phyloP scores from a whole-genome alignment of 352 stramenopile genomes.

The Albugo laibachii region DNA sequence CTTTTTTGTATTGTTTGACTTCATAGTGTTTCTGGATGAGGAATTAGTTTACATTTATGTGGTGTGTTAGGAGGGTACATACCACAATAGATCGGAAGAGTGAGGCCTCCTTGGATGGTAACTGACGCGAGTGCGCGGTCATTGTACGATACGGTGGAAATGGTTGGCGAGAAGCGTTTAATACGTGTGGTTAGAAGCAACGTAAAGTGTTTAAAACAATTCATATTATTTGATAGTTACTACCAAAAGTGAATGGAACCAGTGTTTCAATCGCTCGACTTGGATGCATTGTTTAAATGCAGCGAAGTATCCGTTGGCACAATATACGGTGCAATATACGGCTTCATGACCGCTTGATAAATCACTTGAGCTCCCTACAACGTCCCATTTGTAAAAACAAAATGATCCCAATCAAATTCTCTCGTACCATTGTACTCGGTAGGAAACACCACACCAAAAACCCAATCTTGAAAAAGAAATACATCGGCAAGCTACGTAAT shows the following conservation, averaged over 20 bases:
- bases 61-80: slow-evolving; percentile 8
- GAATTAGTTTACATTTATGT: not conserved
- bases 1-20: slow-evolving; percentile 98
- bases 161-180: too few relatives aligned
- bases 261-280: too few relatives aligned
- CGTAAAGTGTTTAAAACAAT: too few relatives aligned
- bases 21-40: slow-evolving; percentile 90
- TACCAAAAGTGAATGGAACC: too few relatives aligned
- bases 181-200: too few relatives aligned
- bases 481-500: slow-evolving; percentile 44
- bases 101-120: slow-evolving; percentile 88
- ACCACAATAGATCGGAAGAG: slow-evolving; percentile 92
- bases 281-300: too few relatives aligned
- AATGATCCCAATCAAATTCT: not conserved
- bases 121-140: slow-evolving; percentile 6
- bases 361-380: slow-evolving; percentile 55
- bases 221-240: too few relatives aligned
- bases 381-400: not conserved
- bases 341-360: slow-evolving; percentile 71
- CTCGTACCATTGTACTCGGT: slow-evolving; percentile 32
- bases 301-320: slow-evolving; percentile 24
- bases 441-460: slow-evolving; percentile 79
- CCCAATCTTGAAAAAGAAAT: slow-evolving; percentile 73
- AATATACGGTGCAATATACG: slow-evolving; percentile 57
- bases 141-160: too few relatives aligned